These are phyloP conservation scores for Xylaria polymorpha DNA, from an alignment of 2,329 filamentous ascomycete genomes.

Conservation along the genomic window DNA sequence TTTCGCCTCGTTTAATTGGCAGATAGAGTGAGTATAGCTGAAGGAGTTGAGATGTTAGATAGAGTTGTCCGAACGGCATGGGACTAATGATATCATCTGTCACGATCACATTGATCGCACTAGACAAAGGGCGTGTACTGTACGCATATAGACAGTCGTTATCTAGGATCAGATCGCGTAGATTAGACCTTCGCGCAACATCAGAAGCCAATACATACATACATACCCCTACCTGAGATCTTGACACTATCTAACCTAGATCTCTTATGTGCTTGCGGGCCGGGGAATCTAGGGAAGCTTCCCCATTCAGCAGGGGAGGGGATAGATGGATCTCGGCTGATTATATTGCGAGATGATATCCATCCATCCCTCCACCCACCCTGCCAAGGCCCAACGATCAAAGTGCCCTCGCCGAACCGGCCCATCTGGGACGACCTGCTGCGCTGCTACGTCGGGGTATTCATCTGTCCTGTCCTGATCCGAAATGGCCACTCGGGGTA, in stretches of 20 bases:
- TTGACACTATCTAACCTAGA: background rate
- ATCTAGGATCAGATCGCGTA: too few relatives aligned
- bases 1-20: background rate
- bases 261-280: background rate
- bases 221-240: too few relatives aligned
- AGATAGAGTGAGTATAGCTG: background rate
- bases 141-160: too few relatives aligned
- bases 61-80: background rate
- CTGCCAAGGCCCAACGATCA: background rate
- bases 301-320: constrained; percentile 3
- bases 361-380: background rate
- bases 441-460: constrained; percentile 1
- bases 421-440: constrained; percentile 7
- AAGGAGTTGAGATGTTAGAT: background rate
- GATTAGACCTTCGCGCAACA: too few relatives aligned
- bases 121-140: too few relatives aligned
- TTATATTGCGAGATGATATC: constrained; percentile 25
- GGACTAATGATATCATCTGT: background rate
- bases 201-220: too few relatives aligned
- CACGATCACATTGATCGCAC: too few relatives aligned
- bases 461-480: too few relatives aligned
- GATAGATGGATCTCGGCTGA: constrained; percentile 22
- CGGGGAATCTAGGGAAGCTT: constrained; percentile 24
- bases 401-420: background rate
- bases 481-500: constrained; percentile 20